These are phyloP conservation scores for Myriosclerotinia curreyana DNA, from an alignment of 2,329 filamentous ascomycete genomes.

Conservation along the genomic window DNA sequence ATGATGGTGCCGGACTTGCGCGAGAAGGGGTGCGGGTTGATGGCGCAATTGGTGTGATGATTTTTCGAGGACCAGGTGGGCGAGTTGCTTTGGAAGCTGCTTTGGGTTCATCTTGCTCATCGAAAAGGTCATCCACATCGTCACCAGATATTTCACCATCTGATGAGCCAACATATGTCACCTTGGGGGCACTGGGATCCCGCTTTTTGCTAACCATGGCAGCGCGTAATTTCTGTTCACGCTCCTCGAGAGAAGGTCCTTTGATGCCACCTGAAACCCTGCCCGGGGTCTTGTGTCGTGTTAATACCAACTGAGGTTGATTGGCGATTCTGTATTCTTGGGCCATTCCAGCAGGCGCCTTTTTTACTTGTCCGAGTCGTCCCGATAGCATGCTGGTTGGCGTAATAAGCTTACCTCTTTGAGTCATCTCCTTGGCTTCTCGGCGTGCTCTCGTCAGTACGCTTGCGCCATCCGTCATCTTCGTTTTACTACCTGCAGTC, in stretches of 20 bases:
- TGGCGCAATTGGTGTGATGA: constrained; percentile 4
- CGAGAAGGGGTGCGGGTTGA: constrained; percentile 16
- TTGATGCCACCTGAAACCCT: constrained; percentile 24
- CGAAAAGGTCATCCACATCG: constrained; percentile 34
- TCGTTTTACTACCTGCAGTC: constrained; percentile 50
- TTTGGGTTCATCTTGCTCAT: constrained; percentile 22
- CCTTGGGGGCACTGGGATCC: constrained; percentile 17
- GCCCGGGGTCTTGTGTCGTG: constrained; percentile 34
- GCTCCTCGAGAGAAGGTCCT: constrained; percentile 38
- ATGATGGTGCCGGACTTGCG: constrained; percentile 10
- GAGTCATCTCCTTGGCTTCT: constrained; percentile 54
- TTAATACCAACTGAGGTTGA: constrained; percentile 41
- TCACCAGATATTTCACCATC: constrained; percentile 29
- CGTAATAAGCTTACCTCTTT: constrained; percentile 47
- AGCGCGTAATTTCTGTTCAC: constrained; percentile 39
- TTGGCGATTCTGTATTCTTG: constrained; percentile 49
- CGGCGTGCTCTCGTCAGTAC: constrained; percentile 56
- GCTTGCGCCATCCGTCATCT: constrained; percentile 50
- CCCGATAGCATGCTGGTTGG: constrained; percentile 41
- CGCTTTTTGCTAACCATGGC: constrained; percentile 27
- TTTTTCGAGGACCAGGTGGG: constrained; percentile 18
- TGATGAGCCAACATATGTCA: constrained; percentile 31
- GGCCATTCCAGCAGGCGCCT: constrained; percentile 54
- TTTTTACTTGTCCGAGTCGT: constrained; percentile 42
- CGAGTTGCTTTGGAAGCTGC: constrained; percentile 7